Evolutionary conservation across 2,329 filamentous ascomycete species (phyloP), one percentile per base, ranked within the genome.

Genomic region (Fusarium sp.): DNA sequence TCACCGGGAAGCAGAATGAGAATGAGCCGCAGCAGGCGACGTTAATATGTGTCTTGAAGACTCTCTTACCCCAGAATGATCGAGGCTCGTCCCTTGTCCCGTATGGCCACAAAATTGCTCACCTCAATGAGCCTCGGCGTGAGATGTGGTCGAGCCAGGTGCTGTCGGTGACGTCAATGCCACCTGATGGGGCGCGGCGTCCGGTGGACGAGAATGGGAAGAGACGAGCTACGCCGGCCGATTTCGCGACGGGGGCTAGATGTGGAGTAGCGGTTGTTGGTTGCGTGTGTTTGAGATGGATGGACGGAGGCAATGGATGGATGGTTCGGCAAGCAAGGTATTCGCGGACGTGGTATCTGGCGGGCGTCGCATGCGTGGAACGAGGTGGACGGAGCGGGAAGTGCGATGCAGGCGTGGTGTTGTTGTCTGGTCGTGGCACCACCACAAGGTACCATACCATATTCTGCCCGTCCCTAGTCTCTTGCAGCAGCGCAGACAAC

Each of bases 161-260:
- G 63, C 60, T 43, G 50, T 35, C 64, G 48, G 70, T 78, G 77
- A 78, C 77, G 77, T 78, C 77, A 78, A 78, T 76, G 77, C 77
- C 77, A 74, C 76, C 77, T 78, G 77, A 78, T 76, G 64, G 68
- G 54, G 20, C 29, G 50, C 35, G 63, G 67, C 39, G 67, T 66
- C 41, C 39, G 41, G 64, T 66, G 72, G 68, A 48, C 66, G 65
- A 65, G 60, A 74, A 70, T 56, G 64, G 54, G 66, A 66, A 67
- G 63, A 75, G 43, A 54, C 54, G 43, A 63, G 67, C 52, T 56
- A 56, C n/a, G 52, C 31, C 31, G 54, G 54, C 33, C 60, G 65
- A 64, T 35, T 62, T 67, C 37, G 50, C 45, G 64, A 65, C n/a
- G 41, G 69, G 56, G 56, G 62, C 65, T 50, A 48, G 45, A 62